Conservation (phyloP, 2,329 filamentous ascomycete genomes). For the Colletotrichum sp. region DNA sequence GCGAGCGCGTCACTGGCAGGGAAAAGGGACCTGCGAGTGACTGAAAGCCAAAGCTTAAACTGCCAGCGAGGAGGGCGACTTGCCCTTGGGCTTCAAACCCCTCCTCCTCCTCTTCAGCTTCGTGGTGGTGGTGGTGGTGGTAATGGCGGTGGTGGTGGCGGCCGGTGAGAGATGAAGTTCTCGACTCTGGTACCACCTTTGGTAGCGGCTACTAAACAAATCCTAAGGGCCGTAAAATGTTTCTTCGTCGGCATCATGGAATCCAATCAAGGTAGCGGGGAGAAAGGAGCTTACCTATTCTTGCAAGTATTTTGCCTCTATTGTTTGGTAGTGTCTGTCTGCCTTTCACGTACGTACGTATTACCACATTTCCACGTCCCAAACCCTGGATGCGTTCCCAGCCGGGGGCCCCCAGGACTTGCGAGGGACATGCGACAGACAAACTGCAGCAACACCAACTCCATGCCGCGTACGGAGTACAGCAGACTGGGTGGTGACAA, state of each 20-base stretch:
- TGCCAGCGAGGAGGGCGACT: not conserved
- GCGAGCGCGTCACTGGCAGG: not conserved
- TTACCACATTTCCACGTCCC: not conserved
- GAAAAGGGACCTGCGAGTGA: not conserved
- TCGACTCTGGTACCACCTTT: not conserved
- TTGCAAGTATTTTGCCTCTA: not conserved
- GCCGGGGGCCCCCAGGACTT: not conserved
- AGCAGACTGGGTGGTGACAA: not conserved
- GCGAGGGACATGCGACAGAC: not conserved
- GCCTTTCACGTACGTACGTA: not conserved
- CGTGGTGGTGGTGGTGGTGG: not conserved
- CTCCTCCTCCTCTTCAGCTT: not conserved
- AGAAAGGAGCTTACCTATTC: not conserved
- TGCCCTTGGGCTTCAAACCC: not conserved
- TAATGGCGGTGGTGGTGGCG: not conserved
- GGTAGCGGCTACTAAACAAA: not conserved
- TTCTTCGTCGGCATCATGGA: not conserved
- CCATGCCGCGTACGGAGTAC: not conserved
- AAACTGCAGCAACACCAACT: conserved; percentile 3
- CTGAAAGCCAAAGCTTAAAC: conserved; percentile 18
- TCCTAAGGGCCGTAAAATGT: not conserved
- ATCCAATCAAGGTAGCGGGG: not conserved
- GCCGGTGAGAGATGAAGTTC: not conserved
- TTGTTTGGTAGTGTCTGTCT: not conserved
- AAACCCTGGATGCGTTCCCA: not conserved